phyloP scores from a whole-genome alignment of 2,329 filamentous ascomycete species.

The Fusarium avenaceum region DNA sequence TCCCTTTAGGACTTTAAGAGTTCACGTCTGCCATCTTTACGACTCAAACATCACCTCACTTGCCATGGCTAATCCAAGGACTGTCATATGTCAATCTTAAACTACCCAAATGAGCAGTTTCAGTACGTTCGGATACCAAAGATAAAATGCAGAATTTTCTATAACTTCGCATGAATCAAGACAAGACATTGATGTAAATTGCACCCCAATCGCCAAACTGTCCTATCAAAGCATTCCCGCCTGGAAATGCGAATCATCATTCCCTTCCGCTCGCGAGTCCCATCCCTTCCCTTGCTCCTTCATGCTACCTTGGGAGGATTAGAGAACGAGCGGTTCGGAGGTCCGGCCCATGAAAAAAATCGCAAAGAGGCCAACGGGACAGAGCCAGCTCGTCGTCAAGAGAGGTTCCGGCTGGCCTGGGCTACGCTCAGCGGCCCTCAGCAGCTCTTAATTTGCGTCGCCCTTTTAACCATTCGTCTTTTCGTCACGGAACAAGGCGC shows the following conservation, averaged over 20 bases:
- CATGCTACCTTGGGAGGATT: slow-evolving; percentile 37
- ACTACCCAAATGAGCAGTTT: neutral
- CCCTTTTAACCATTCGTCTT: slow-evolving; percentile 30
- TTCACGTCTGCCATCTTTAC: too few relatives aligned
- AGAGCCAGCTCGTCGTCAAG: slow-evolving; percentile 35
- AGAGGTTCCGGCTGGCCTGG: slow-evolving; percentile 18
- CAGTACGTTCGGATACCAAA: neutral
- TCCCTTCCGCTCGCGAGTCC: slow-evolving; percentile 42
- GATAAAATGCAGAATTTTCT: slow-evolving; percentile 33
- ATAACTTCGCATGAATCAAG: slow-evolving; percentile 43
- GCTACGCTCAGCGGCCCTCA: slow-evolving; percentile 24
- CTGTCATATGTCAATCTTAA: neutral
- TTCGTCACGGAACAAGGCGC: slow-evolving; percentile 36
- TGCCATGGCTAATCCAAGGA: neutral
- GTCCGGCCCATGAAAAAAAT: slow-evolving; percentile 39
- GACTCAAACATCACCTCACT: slow-evolving; percentile 1
- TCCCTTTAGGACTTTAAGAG: too few relatives aligned
- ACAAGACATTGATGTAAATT: slow-evolving; percentile 58
- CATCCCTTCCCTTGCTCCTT: slow-evolving; percentile 23
- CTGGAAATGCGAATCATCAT: slow-evolving; percentile 56
- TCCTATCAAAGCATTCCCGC: slow-evolving; percentile 62
- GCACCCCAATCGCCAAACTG: slow-evolving; percentile 66
- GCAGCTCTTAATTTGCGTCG: slow-evolving; percentile 27
- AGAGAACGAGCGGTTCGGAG: slow-evolving; percentile 49
- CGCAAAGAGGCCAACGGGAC: slow-evolving; percentile 32